Percentiles rank a stretch among this genome's conserved stretches.
These are phyloP conservation scores for Trichoderma afroharzianum DNA, from an alignment of 2,329 filamentous ascomycete species.

Conservation along the genomic window DNA sequence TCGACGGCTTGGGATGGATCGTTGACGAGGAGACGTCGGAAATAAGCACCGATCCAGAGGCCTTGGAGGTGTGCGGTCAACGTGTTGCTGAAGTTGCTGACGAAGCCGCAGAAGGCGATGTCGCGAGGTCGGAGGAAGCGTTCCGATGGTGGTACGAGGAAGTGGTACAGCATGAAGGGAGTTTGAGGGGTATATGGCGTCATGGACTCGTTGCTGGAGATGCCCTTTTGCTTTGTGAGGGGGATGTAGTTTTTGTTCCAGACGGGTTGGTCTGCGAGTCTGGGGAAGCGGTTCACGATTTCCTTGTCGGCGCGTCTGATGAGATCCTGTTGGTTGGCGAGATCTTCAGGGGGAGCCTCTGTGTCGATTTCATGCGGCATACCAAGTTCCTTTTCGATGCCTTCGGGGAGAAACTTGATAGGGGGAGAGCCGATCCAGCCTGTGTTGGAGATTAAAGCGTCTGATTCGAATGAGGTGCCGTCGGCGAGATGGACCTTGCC, in stretches of 20 bases:
- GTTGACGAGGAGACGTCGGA: constrained; percentile 36
- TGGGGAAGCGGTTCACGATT: constrained; percentile 51
- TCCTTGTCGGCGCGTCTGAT: constrained; percentile 47
- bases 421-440: constrained; percentile 56
- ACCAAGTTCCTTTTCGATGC: constrained; percentile 45
- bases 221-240: constrained; percentile 37
- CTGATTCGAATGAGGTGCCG: constrained; percentile 44
- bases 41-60: constrained; percentile 64
- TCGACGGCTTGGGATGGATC: constrained; percentile 21
- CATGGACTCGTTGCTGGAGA: constrained; percentile 31
- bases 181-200: constrained; percentile 30
- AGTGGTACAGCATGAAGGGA: constrained; percentile 43
- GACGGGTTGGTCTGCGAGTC: constrained; percentile 48
- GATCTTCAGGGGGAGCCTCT: constrained; percentile 23
- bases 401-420: constrained; percentile 48
- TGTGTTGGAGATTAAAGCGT: constrained; percentile 54
- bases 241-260: constrained; percentile 45
- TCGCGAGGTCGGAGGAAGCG: constrained; percentile 36
- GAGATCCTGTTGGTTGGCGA: constrained; percentile 36
- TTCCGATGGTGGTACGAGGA: constrained; percentile 40
- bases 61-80: constrained; percentile 45
- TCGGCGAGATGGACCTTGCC: constrained; percentile 49
- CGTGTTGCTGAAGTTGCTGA: constrained; percentile 40
- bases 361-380: constrained; percentile 39
- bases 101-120: constrained; percentile 43